Evolutionary conservation across 371 early-diverging fungal species (phyloP).

Genomic region (Scutellospora calospora): DNA sequence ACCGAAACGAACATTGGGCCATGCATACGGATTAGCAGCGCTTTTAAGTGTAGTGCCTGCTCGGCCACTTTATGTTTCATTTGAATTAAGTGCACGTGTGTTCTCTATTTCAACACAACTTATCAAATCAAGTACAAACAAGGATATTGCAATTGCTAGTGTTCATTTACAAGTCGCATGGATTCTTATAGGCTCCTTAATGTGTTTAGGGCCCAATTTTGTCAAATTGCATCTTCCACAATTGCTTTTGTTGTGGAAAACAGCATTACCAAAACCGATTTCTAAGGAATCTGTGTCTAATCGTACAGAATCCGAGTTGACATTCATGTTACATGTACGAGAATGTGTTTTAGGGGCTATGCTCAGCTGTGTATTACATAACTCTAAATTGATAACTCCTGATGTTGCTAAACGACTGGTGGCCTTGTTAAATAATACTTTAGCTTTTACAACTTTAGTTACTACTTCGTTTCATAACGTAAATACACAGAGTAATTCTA

Average conservation of each 20-base stretch:
- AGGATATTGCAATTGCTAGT: conserved; percentile 67
- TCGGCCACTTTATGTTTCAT: conserved; percentile 77
- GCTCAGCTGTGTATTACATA: conserved; percentile 76
- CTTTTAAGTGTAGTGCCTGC: conserved; percentile 76
- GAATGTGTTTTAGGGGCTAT: conserved; percentile 79
- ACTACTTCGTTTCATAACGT: conserved; percentile 59
- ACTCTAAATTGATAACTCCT: conserved; percentile 71
- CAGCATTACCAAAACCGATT: conserved; percentile 69
- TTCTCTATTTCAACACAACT: conserved; percentile 82
- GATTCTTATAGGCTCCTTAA: conserved; percentile 79
- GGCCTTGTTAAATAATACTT: conserved; percentile 78
- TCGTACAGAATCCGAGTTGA: conserved; percentile 75
- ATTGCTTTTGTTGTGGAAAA: conserved; percentile 76
- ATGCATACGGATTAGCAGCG: conserved; percentile 73
- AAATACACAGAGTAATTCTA: conserved; percentile 51
- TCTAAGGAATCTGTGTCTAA: conserved; percentile 63
- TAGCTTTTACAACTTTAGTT: conserved; percentile 71
- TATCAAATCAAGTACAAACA: conserved; percentile 65
- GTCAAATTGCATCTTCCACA: conserved; percentile 85
- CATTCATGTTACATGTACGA: conserved; percentile 68
- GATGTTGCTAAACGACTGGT: conserved; percentile 87
- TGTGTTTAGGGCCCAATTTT: conserved; percentile 84
- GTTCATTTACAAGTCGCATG: conserved; percentile 83
- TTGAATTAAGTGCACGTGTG: conserved; percentile 77
- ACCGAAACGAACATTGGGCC: conserved; percentile 66